Base-by-base conservation (phyloP, 345 rosid species). In the Populus ilicifolia region DNA sequence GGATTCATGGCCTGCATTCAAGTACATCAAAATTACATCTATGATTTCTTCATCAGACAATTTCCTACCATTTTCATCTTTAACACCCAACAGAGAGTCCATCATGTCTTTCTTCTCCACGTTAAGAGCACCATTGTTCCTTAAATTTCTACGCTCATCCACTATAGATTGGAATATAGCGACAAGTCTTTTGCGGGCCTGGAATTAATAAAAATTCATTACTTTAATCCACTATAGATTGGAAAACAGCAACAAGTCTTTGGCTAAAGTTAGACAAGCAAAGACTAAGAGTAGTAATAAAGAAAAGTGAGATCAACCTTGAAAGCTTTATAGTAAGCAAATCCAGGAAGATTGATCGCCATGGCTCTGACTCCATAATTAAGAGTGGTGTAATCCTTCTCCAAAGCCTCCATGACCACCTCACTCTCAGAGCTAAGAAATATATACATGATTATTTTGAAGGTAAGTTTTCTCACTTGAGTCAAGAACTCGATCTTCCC, bases 1-100 rank as follows among this genome's bases (percentile, higher is more conserved):
- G 66, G 98, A 94, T 84, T 94, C 97, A 70, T 94, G 97, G 70
- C 97, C 97, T 0, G 97, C 98, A 84, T 93, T 91, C 72, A 94
- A 85, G 82, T 94, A 94, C 97, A 91, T 93, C 44, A 94, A 23
- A 67, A 91, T 74, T 41, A 94, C 64, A 67, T 94, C 97, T n/a
- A 94, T 89, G 78, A 94, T 91, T 44, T 94, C 97, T 71, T 91
- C 89, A 0, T 94, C 89, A 0, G 75, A 80, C 75, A 94, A 80
- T 80, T 73, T 85, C 78, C 89, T 83, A 25, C 97, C 95, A 5
- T 88, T 88, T 69, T 90, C 97, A 77, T 93, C 98, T 75, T 88
- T 76, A 43, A 84, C 90, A 71, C 83, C 89, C 66, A 94, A 72
- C 9, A 94, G 83, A 72, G 86, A 83, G 73, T 94, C 97, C 89